These are phyloP conservation scores for Rhytidhysteron rufulum DNA, from an alignment of 2,329 filamentous ascomycete genomes.

Conservation along the genomic window DNA sequence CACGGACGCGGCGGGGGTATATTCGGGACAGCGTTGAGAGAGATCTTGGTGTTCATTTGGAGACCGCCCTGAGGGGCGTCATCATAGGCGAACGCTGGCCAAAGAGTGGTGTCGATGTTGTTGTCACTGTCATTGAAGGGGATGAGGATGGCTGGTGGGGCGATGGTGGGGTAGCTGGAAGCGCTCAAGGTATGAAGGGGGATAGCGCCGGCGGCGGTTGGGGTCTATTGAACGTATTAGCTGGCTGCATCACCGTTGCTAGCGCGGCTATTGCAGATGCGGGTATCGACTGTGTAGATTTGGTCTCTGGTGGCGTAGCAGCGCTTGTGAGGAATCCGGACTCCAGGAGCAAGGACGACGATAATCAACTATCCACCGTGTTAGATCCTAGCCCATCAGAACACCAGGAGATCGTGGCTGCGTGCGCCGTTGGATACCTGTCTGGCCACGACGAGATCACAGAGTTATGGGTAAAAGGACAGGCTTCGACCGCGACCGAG, in stretches of 20 bases:
- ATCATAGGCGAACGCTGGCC: constrained; percentile 94
- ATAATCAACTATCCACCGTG: constrained; percentile 50
- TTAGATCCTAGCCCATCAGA: constrained; percentile 82
- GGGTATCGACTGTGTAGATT: constrained; percentile 91
- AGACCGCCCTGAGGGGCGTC: constrained; percentile 83
- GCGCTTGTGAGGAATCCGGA: constrained; percentile 58
- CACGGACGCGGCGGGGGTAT: constrained; percentile 76
- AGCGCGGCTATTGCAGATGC: constrained; percentile 91
- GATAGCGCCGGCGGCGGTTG: constrained; percentile 56
- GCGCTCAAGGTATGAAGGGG: constrained; percentile 47
- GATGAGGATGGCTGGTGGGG: constrained; percentile 75
- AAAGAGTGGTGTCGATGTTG: constrained; percentile 96
- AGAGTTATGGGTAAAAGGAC: constrained; percentile 89
- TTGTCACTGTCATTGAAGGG: constrained; percentile 88
- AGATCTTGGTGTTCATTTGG: constrained; percentile 85
- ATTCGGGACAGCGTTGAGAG: constrained; percentile 80
- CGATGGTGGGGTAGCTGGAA: constrained; percentile 37
- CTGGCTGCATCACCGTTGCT: constrained; percentile 89
- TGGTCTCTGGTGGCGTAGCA: constrained; percentile 84
- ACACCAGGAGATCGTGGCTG: constrained; percentile 71
- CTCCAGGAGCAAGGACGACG: constrained; percentile 11
- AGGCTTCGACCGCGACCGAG: constrained; percentile 48
- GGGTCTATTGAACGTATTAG: constrained; percentile 87
- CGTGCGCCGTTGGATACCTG: constrained; percentile 87
- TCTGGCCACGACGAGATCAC: constrained; percentile 86